Base-by-base conservation (phyloP, 2,329 filamentous ascomycete species). In the Ophioceras dolichostomum region DNA sequence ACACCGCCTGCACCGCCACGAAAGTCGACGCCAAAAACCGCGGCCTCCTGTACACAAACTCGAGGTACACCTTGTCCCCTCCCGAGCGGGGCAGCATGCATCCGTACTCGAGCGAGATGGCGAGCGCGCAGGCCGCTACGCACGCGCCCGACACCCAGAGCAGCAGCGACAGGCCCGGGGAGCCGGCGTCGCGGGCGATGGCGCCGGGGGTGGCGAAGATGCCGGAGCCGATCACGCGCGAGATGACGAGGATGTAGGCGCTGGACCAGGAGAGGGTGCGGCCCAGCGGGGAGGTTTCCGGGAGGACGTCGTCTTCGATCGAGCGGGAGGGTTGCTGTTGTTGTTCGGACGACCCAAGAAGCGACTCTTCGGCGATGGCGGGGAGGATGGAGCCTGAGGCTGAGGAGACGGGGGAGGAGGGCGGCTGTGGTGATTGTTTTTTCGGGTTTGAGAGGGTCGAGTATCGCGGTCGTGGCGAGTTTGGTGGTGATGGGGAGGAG, bases 151-250 rank as follows among this genome's bases (percentile, higher is more conserved):
- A 53, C 0, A 79, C 39, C 80, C 80, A 84, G 3, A 84, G 54
- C 1, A 67, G 44, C 2, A 84, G 54, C 0, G 76, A 67, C 3
- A 83, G 56, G 0, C 78, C 79, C 0, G 79, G 64, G 39, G 78
- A 84, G 2, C 81, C 81, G 2, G 76, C 73, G 0, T 73, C 69
- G 27, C 73, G 68, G 3, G 82, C 64, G 35, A 86, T 81, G 4
- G 76, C 67, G 0, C 75, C 79, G 0, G 77, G 80, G 0, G 78
- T 83, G 1, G 79, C 78, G 48, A 84, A 85, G 44, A 85, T 82
- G 19, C 79, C 79, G 47, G 69, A 78, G 10, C 79, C 79, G 21
- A 83, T 76, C 5, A 83, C 76, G 10, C 78, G 67, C 2, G 75
- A 80, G 19, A 83, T 76, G 7, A 79, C 73, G 16, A 83, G 62